These are phyloP conservation scores for Ascoidea rubescens DNA, from an alignment of 805 yeast genomes.

Conservation along the genomic window DNA sequence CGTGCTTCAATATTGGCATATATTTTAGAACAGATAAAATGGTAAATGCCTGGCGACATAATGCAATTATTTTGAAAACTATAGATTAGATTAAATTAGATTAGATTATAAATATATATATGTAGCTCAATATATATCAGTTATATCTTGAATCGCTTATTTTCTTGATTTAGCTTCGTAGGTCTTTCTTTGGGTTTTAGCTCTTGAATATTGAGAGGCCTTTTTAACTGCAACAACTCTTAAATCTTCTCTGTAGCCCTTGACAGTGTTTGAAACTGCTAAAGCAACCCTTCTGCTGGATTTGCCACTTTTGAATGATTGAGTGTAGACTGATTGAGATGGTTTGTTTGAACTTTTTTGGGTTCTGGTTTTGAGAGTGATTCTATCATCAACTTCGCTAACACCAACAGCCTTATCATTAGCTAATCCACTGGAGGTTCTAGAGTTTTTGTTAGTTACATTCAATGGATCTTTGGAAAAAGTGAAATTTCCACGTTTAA, in stretches of 20 bases:
- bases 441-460: slow-evolving; percentile 30
- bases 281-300: slow-evolving; percentile 28
- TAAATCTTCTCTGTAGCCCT: slow-evolving; percentile 35
- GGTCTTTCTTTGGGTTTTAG: slow-evolving; percentile 22
- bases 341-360: slow-evolving; percentile 34
- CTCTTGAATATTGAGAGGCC: slow-evolving; percentile 29
- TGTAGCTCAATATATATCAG: too few species aligned
- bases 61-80: too few species aligned
- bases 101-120: too few species aligned
- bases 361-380: slow-evolving; percentile 28
- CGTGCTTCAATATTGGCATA: too few species aligned
- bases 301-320: slow-evolving; percentile 28
- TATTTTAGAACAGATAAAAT: too few species aligned
- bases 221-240: slow-evolving; percentile 33
- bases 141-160: too few species aligned
- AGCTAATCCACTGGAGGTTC: slow-evolving; percentile 32
- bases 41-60: too few species aligned
- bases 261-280: slow-evolving; percentile 29
- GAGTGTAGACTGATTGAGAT: slow-evolving; percentile 22
- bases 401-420: slow-evolving; percentile 37
- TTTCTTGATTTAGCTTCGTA: slow-evolving; percentile 13
- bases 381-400: slow-evolving; percentile 21
- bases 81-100: too few species aligned
- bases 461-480: slow-evolving; percentile 38
- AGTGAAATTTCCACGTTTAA: slow-evolving; percentile 28